Base-by-base conservation (phyloP, 306 rosid species). In the Mucuna pruriens region DNA sequence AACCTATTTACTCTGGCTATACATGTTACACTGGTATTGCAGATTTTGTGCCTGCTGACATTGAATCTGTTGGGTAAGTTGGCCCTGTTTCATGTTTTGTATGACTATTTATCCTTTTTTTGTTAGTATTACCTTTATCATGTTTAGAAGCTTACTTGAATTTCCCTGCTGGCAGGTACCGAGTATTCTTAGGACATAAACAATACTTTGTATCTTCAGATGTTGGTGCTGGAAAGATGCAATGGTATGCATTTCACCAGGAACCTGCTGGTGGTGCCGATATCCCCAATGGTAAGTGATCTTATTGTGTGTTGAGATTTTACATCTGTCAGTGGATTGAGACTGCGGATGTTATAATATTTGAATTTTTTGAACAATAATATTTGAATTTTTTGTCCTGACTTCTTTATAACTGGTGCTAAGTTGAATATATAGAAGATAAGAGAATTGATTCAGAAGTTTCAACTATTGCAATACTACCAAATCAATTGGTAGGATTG, bases 191-290 rank as follows among this genome's bases (percentile, higher is more conserved):
- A 89, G 99, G 99, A 78, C 97, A 93, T 96, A 96, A 96, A 74
- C 98, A 96, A 85, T 96, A 96, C 86, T 96, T 96, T 3, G 99
- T 96, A 68, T 93, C 99, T 71, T 96, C 99, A 20, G 99, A 96
- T 66, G 98, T 96, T 15, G 99, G 99, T 4, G 91, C 83, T 12
- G 99, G 99, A 83, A 96, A 96, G 94, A 93, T 92, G 98, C 99
- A 93, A 86, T 96, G 98, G 99, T 96, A 96, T 84, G 99, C 97
- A 48, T 96, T 96, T 80, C 85, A 96, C 82, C 76, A 96, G 72
- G 99, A 96, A 78, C 61, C 87, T 71, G 77, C 98, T 15, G 97
- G 98, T 75, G 98, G 98, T 81, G 71, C 65, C 66, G 99, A 96
- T 86, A 3, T 49, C 57, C 84, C 94, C 31, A 74, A 29, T 15